phyloP scores from a whole-genome alignment of 2,329 filamentous ascomycete species.

The Diaporthe sp. region DNA sequence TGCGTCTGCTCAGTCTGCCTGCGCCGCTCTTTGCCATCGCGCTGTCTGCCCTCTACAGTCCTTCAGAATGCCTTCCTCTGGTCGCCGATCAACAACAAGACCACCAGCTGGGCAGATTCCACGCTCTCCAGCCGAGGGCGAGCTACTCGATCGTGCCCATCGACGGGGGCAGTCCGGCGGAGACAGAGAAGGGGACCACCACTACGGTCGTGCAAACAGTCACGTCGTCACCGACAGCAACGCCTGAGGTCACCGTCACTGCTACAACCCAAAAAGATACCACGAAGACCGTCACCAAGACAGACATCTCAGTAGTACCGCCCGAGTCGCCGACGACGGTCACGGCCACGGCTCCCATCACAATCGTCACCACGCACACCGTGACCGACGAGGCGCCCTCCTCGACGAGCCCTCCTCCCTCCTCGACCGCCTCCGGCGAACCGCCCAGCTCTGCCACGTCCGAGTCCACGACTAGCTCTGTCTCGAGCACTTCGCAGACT shows the following conservation, averaged over 20 bases:
- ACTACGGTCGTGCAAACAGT: slow-evolving; percentile 17
- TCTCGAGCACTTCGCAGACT: neutral
- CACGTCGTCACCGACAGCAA: slow-evolving; percentile 15
- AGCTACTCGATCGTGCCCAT: slow-evolving; percentile 35
- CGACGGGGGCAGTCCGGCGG: slow-evolving; percentile 28
- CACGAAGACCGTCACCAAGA: slow-evolving; percentile 26
- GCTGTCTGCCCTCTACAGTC: slow-evolving; percentile 18
- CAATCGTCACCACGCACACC: slow-evolving; percentile 29
- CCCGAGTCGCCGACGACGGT: neutral
- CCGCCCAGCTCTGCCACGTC: neutral
- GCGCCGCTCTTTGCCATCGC: slow-evolving; percentile 28
- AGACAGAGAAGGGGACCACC: slow-evolving; percentile 2
- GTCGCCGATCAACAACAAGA: neutral
- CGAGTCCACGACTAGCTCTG: neutral
- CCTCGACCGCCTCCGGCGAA: neutral
- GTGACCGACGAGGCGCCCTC: slow-evolving; percentile 18
- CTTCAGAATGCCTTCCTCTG: slow-evolving; percentile 26
- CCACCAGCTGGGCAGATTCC: neutral
- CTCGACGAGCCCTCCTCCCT: neutral
- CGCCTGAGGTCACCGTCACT: slow-evolving; percentile 15
- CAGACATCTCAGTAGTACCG: slow-evolving; percentile 26
- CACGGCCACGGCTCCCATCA: slow-evolving; percentile 16
- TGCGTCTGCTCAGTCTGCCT: slow-evolving; percentile 24
- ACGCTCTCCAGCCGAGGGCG: slow-evolving; percentile 26
- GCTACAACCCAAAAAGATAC: slow-evolving; percentile 3